Percentiles rank a stretch among this genome's conserved stretches.
Conservation (phyloP, 2,329 filamentous ascomycete genomes). For the Trichoderma harzianum region DNA sequence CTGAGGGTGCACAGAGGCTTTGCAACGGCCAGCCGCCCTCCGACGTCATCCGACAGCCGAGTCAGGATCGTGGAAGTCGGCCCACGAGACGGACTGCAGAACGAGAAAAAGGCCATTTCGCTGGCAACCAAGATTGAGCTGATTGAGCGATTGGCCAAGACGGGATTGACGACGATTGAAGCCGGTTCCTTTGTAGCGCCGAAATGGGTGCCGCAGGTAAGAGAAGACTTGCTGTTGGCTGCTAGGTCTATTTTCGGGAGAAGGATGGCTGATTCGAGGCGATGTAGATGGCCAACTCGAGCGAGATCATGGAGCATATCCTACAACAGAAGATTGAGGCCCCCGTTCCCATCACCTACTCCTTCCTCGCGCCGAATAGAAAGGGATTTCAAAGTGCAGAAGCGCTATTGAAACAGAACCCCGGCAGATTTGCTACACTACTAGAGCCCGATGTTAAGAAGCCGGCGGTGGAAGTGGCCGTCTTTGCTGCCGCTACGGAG, state of each 20-base stretch:
- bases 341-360: constrained; percentile 62
- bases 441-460: constrained; percentile 40
- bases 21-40: constrained; percentile 37
- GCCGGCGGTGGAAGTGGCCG: constrained; percentile 65
- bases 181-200: constrained; percentile 79
- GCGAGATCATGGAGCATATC: constrained; percentile 68
- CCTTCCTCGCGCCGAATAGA: constrained; percentile 75
- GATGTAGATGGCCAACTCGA: constrained; percentile 71
- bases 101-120: constrained; percentile 70
- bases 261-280: constrained; percentile 16
- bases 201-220: constrained; percentile 79
- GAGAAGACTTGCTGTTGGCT: neutral
- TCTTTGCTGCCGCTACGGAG: constrained; percentile 81
- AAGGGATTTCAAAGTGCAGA: constrained; percentile 67
- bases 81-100: constrained; percentile 82
- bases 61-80: constrained; percentile 77
- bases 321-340: constrained; percentile 56
- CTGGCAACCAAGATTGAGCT: constrained; percentile 73
- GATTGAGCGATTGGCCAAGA: constrained; percentile 64
- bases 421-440: constrained; percentile 49
- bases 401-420: constrained; percentile 50
- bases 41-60: constrained; percentile 37
- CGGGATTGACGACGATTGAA: constrained; percentile 72
- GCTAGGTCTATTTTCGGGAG: neutral
- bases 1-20: constrained; percentile 34